Conservation (phyloP, 768 basidiomycete genomes). For the Mycena vitilis region DNA sequence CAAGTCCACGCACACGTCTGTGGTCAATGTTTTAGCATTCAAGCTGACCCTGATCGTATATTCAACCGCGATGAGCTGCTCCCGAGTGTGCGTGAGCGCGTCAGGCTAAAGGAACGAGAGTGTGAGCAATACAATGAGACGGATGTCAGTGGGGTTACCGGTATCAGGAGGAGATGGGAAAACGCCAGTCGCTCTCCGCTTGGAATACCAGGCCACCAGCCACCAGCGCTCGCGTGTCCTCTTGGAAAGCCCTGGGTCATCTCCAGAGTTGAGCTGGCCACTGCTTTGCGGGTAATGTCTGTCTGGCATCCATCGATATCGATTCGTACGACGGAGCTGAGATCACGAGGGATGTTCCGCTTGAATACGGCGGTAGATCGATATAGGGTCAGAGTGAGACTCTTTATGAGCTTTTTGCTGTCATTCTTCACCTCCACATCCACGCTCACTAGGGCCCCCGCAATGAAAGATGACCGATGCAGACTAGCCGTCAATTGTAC, state of each 20-base stretch:
- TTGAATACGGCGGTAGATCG: slow-evolving; percentile 76
- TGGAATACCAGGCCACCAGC: slow-evolving; percentile 90
- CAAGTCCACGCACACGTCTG: slow-evolving; percentile 76
- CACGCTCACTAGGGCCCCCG: slow-evolving; percentile 83
- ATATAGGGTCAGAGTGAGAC: slow-evolving; percentile 69
- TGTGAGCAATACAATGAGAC: slow-evolving; percentile 16
- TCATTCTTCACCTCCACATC: slow-evolving; percentile 74
- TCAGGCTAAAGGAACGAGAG: slow-evolving; percentile 61
- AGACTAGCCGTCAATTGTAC: slow-evolving; percentile 74
- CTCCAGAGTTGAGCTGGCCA: slow-evolving; percentile 74
- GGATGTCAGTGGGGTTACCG: slow-evolving; percentile 56
- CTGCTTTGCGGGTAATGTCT: slow-evolving; percentile 67
- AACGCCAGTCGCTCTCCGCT: slow-evolving; percentile 72
- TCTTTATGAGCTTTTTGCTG: slow-evolving; percentile 75
- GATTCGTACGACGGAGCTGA: slow-evolving; percentile 32
- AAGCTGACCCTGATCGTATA: slow-evolving; percentile 77
- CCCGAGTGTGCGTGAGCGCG: slow-evolving; percentile 74
- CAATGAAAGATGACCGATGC: slow-evolving; percentile 81
- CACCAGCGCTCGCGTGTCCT: slow-evolving; percentile 82
- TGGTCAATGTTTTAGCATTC: slow-evolving; percentile 65
- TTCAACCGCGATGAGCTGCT: slow-evolving; percentile 79
- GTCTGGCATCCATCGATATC: slow-evolving; percentile 76
- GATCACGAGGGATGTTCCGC: slow-evolving; percentile 53
- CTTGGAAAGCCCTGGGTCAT: slow-evolving; percentile 71
- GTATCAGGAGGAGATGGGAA: slow-evolving; percentile 75